Conservation (phyloP, 768 basidiomycete genomes). For the Phanerochaete sordida region DNA sequence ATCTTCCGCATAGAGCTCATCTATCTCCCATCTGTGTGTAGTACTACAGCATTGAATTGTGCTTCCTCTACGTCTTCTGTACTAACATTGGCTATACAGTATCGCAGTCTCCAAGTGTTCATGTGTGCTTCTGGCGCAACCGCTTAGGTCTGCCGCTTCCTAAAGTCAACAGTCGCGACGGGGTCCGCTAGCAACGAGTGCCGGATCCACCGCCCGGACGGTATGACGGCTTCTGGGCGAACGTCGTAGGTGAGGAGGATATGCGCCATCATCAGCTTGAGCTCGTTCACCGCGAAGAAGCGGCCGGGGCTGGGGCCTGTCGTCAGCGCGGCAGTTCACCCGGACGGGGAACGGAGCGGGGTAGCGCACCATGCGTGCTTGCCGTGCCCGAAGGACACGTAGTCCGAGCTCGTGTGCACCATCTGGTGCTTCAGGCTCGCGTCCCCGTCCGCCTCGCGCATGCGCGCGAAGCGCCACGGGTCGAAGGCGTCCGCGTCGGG, state of each 20-base stretch:
- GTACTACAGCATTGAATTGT: not conserved
- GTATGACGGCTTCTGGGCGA: not conserved
- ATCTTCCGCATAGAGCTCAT: not conserved
- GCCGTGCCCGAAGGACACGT: constrained; percentile 7
- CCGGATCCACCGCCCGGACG: not conserved
- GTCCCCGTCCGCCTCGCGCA: constrained; percentile 25
- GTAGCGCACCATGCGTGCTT: constrained; percentile 8
- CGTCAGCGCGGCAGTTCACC: not conserved
- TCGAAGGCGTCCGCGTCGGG: constrained; percentile 31
- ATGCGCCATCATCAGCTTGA: constrained; percentile 9
- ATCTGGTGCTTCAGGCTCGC: constrained; percentile 7
- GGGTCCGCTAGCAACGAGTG: not conserved
- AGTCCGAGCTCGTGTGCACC: constrained; percentile 4
- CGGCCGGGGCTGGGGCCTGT: not conserved
- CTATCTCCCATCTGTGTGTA: not conserved
- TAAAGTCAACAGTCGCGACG: not conserved
- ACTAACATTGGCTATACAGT: not conserved
- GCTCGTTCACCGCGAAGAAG: constrained; percentile 10
- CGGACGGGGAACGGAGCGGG: too few species aligned
- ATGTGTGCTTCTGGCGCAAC: not conserved
- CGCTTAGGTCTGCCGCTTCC: not conserved
- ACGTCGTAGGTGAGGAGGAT: constrained; percentile 2
- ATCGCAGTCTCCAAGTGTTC: not conserved
- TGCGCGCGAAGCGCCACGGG: constrained; percentile 40
- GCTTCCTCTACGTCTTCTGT: not conserved